Percentiles rank a stretch among this genome's conserved stretches.
Conservation (phyloP, 2,329 filamentous ascomycete genomes). For the Colletotrichum orchidophilum region DNA sequence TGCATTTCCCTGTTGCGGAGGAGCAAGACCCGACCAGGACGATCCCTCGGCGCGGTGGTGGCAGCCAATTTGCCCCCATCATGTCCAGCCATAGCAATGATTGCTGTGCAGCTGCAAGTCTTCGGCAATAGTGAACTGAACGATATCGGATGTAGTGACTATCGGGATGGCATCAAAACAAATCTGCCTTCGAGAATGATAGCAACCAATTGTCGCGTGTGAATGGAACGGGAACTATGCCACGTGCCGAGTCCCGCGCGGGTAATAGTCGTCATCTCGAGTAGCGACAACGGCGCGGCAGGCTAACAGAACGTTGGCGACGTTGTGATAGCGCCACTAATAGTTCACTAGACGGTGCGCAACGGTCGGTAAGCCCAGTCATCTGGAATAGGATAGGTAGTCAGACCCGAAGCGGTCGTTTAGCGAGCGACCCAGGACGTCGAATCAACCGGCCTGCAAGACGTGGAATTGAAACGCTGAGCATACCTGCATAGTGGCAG, state of each 20-base stretch:
- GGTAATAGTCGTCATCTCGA: slow-evolving; percentile 3
- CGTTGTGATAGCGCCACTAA: slow-evolving; percentile 13
- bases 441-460: background rate
- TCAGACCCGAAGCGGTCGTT: background rate
- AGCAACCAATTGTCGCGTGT: background rate
- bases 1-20: background rate
- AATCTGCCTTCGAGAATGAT: background rate
- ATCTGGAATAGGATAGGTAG: background rate
- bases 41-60: slow-evolving; percentile 7
- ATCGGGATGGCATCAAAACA: background rate
- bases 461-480: background rate
- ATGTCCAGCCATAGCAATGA: background rate
- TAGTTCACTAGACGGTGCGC: slow-evolving; percentile 6
- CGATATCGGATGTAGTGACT: background rate
- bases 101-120: background rate
- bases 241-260: slow-evolving; percentile 20
- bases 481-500: background rate
- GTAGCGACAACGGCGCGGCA: slow-evolving; percentile 14
- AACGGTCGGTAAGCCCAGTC: slow-evolving; percentile 13
- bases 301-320: slow-evolving; percentile 16
- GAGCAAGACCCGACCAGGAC: background rate
- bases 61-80: background rate
- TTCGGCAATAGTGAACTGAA: background rate
- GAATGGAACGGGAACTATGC: slow-evolving; percentile 3
- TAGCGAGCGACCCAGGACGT: background rate